phyloP scores from a whole-genome alignment of 129 eudicot genomes.

The Oenanthe sinensis region DNA sequence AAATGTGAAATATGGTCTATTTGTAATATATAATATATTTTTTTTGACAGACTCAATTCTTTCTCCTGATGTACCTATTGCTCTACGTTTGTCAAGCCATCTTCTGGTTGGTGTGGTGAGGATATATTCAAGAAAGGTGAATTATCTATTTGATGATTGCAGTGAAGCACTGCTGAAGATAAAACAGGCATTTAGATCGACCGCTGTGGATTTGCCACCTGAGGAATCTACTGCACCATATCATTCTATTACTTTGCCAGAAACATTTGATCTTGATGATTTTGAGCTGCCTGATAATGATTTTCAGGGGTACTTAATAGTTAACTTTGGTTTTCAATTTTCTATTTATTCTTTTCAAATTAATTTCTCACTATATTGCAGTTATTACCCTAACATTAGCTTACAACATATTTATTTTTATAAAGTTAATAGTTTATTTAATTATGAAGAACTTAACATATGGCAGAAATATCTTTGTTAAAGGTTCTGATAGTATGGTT shows the following conservation, averaged over 20 bases:
- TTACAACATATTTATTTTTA: neutral
- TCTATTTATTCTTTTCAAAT: neutral
- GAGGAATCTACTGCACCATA: constrained; percentile 96
- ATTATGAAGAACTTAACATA: neutral
- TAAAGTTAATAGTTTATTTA: neutral
- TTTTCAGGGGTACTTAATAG: constrained; percentile 54
- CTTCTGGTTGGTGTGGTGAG: constrained; percentile 98
- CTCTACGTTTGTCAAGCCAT: constrained; percentile 95
- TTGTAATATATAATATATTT: neutral
- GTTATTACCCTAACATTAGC: neutral
- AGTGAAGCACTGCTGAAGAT: constrained; percentile 93
- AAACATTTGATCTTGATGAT: constrained; percentile 94
- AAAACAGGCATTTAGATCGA: constrained; percentile 90
- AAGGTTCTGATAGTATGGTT: neutral
- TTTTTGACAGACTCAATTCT: constrained; percentile 71
- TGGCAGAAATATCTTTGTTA: neutral
- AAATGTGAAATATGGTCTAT: neutral
- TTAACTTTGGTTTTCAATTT: constrained; percentile 22
- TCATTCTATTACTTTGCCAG: constrained; percentile 92
- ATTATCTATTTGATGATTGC: constrained; percentile 94
- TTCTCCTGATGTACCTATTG: constrained; percentile 93
- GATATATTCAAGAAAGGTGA: constrained; percentile 84
- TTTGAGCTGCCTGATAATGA: constrained; percentile 96
- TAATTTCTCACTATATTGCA: neutral
- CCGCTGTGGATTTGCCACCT: constrained; percentile 94